These are phyloP conservation scores for Globisporangium mamillatum DNA, from an alignment of 352 stramenopile genomes.

Conservation along the genomic window DNA sequence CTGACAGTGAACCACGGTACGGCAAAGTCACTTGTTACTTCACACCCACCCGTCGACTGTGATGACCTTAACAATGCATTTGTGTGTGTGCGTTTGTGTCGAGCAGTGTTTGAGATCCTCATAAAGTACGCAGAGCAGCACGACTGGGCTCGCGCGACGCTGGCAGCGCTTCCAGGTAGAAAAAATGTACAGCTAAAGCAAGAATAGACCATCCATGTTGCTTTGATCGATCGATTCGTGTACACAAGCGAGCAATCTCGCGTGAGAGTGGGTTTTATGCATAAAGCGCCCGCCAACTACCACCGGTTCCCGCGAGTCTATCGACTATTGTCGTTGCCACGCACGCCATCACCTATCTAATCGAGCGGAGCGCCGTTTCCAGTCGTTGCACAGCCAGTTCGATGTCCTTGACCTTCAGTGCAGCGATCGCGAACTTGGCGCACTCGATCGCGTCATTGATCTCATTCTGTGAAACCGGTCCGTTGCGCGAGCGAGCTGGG, in stretches of 20 bases:
- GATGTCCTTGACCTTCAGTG: constrained; percentile 83
- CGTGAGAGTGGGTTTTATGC: neutral
- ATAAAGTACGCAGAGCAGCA: constrained; percentile 63
- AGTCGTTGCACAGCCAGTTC: constrained; percentile 76
- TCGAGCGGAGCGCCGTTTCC: constrained; percentile 67
- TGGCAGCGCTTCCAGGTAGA: constrained; percentile 62
- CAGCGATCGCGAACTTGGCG: constrained; percentile 78
- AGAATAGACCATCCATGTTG: constrained; percentile 22
- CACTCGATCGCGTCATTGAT: constrained; percentile 84
- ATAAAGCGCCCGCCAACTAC: neutral
- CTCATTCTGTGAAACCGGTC: constrained; percentile 58
- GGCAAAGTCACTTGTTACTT: too few species aligned
- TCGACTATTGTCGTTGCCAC: neutral
- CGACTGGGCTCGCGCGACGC: constrained; percentile 73
- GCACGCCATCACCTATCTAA: constrained; percentile 45
- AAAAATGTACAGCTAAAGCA: constrained; percentile 66
- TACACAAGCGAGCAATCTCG: neutral
- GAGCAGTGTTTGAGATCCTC: constrained; percentile 77
- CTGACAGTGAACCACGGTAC: constrained; percentile 88
- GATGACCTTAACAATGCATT: neutral
- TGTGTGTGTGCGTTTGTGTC: neutral
- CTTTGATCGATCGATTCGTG: neutral
- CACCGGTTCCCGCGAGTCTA: neutral
- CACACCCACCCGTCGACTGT: too few species aligned
- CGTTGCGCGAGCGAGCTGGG: constrained; percentile 27